Conservation (phyloP, 2,329 filamentous ascomycete species). For the Emergomyces africanus region DNA sequence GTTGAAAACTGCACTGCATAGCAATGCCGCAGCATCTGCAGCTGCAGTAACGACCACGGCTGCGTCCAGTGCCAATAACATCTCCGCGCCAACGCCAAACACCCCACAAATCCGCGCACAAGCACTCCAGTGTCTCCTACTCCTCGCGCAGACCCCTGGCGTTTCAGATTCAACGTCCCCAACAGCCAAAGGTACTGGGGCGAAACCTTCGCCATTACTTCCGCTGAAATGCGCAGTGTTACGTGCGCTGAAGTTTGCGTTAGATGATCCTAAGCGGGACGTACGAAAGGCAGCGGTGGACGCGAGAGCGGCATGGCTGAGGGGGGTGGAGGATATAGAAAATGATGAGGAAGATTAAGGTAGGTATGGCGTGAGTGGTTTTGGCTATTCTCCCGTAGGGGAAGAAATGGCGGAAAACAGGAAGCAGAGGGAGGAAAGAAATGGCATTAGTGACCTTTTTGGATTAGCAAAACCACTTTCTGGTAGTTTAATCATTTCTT, state of each 20-base stretch:
- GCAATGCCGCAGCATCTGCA: conserved; percentile 7
- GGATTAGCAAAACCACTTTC: background rate
- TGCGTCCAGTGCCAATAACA: background rate
- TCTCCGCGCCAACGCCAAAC: conserved; percentile 7
- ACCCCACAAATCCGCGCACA: conserved; percentile 21
- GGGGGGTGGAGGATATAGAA: conserved; percentile 45
- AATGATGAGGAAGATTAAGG: conserved; percentile 38
- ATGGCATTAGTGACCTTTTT: background rate
- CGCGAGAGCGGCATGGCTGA: conserved; percentile 48
- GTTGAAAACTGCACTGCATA: conserved; percentile 33
- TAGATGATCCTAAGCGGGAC: conserved; percentile 51
- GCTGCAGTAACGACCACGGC: conserved; percentile 8
- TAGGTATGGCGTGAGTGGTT: background rate
- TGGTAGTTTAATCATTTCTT: background rate
- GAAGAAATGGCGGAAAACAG: background rate
- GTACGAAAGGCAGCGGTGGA: conserved; percentile 51
- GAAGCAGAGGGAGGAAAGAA: background rate
- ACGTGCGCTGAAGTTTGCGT: conserved; percentile 38
- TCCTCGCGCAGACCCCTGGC: conserved; percentile 22
- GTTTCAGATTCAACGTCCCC: conserved; percentile 9
- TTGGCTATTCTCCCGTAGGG: background rate
- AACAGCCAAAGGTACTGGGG: conserved; percentile 11
- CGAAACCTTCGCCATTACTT: conserved; percentile 35
- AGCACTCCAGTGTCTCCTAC: conserved; percentile 25
- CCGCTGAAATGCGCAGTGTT: conserved; percentile 46